phyloP scores from a whole-genome alignment of 225 moss, liverwort and hornwort species.

The Straminergon stramineum region DNA sequence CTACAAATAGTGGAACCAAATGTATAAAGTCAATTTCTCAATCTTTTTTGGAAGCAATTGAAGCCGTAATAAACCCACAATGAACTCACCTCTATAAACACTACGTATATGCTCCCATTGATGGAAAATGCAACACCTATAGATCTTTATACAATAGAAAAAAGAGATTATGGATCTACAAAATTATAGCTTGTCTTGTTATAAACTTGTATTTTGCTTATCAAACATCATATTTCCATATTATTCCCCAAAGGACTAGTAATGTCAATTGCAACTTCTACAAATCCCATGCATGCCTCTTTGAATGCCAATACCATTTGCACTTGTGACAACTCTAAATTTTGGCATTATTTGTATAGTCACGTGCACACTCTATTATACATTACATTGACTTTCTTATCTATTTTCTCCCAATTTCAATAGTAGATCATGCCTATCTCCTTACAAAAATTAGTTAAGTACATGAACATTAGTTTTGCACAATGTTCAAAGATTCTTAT shows the following conservation, averaged over 20 bases:
- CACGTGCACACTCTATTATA: too few species aligned
- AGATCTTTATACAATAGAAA: too few species aligned
- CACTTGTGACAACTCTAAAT: not conserved
- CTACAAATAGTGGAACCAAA: too few species aligned
- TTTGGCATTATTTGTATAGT: rapidly evolving
- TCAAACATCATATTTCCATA: not conserved
- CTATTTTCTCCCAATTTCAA: not conserved
- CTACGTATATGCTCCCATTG: too few species aligned
- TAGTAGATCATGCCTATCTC: not conserved
- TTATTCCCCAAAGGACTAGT: rapidly evolving
- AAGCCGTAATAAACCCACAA: too few species aligned
- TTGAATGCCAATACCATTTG: not conserved
- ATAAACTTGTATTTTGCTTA: not conserved
- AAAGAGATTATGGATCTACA: too few species aligned
- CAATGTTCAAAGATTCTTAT: not conserved
- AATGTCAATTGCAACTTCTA: not conserved
- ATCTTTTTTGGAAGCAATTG: too few species aligned
- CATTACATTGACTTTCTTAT: not conserved
- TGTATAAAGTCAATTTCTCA: too few species aligned
- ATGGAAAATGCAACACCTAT: too few species aligned
- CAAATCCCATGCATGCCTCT: not conserved
- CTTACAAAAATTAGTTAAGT: not conserved
- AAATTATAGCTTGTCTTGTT: too few species aligned
- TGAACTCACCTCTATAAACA: too few species aligned
- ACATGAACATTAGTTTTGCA: not conserved